A percentile compares a stretch with the other conserved stretches of the same genome.
These are phyloP conservation scores for Begonia fuchsioides DNA, from an alignment of 306 rosid species.

Conservation along the genomic window DNA sequence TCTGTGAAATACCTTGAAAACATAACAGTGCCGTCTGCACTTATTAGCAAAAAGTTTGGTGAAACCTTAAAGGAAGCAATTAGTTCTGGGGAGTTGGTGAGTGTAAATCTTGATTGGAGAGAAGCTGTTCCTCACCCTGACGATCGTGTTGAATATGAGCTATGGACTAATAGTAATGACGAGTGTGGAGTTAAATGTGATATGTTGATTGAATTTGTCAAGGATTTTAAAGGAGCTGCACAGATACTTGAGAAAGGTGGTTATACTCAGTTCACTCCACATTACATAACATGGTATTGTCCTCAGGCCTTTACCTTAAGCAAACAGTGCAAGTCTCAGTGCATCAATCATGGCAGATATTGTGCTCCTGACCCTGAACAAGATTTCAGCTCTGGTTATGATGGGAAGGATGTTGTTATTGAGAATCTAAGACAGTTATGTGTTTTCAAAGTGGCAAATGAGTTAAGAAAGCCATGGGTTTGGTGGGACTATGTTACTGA, in stretches of 20 bases:
- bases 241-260: slow-evolving; percentile 59
- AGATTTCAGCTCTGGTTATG: slow-evolving; percentile 57
- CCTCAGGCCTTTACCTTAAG: slow-evolving; percentile 57
- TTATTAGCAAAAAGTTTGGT: slow-evolving; percentile 39
- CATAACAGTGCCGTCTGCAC: slow-evolving; percentile 59
- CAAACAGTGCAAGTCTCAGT: slow-evolving; percentile 61
- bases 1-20: slow-evolving; percentile 42
- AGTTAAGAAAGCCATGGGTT: slow-evolving; percentile 44
- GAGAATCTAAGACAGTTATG: slow-evolving; percentile 57
- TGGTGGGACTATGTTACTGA: slow-evolving; percentile 72
- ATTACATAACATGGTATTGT: slow-evolving; percentile 61
- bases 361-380: slow-evolving; percentile 19
- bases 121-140: slow-evolving; percentile 63
- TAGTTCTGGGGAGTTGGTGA: slow-evolving; percentile 39
- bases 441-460: slow-evolving; percentile 47
- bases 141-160: slow-evolving; percentile 55
- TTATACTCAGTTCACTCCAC: slow-evolving; percentile 50
- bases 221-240: slow-evolving; percentile 55
- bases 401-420: slow-evolving; percentile 46
- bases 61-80: slow-evolving; percentile 31
- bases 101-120: slow-evolving; percentile 54
- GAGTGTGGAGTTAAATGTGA: slow-evolving; percentile 62
- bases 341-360: slow-evolving; percentile 58
- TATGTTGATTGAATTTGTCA: slow-evolving; percentile 52
- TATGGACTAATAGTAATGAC: slow-evolving; percentile 64